phyloP scores from a whole-genome alignment of 305 asterid genomes.

The Petunia hybrid region DNA sequence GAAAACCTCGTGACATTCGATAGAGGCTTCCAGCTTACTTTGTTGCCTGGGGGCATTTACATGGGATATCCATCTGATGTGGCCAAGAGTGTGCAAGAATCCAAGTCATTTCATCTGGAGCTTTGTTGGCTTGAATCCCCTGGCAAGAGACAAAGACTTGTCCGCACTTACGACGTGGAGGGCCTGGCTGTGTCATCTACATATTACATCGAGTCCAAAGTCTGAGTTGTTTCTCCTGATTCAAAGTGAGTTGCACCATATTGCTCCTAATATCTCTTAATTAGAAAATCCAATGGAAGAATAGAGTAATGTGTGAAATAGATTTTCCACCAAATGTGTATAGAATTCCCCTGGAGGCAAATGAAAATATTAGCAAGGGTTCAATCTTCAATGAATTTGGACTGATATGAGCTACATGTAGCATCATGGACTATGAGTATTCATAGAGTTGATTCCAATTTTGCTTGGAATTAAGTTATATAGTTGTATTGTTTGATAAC shows the following conservation, averaged over 20 bases:
- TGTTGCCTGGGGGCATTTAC: constrained; percentile 86
- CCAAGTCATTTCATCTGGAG: constrained; percentile 83
- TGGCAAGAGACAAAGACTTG: constrained; percentile 76
- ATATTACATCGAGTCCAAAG: constrained; percentile 74
- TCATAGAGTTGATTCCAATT: too few relatives aligned
- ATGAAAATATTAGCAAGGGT: background rate
- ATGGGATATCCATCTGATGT: constrained; percentile 90
- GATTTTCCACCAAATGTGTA: background rate
- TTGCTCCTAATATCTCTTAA: background rate
- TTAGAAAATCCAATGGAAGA: background rate
- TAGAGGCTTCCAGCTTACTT: constrained; percentile 72
- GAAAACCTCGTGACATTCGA: constrained; percentile 64
- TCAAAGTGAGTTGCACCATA: background rate
- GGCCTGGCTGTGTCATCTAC: constrained; percentile 91
- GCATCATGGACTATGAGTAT: too few relatives aligned
- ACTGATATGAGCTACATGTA: too few relatives aligned
- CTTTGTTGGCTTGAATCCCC: constrained; percentile 89
- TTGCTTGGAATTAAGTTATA: too few relatives aligned
- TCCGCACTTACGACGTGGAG: constrained; percentile 83
- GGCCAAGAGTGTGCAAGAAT: constrained; percentile 80
- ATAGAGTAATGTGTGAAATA: background rate
- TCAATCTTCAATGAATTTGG: background rate
- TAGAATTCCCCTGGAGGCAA: constrained; percentile 8
- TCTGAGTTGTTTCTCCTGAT: constrained; percentile 42
- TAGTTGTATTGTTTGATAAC: background rate